A percentile compares a stretch with the other conserved stretches of the same genome.
These are phyloP conservation scores for Alternaria tenuissima DNA, from an alignment of 2,329 filamentous ascomycete species.

Conservation along the genomic window DNA sequence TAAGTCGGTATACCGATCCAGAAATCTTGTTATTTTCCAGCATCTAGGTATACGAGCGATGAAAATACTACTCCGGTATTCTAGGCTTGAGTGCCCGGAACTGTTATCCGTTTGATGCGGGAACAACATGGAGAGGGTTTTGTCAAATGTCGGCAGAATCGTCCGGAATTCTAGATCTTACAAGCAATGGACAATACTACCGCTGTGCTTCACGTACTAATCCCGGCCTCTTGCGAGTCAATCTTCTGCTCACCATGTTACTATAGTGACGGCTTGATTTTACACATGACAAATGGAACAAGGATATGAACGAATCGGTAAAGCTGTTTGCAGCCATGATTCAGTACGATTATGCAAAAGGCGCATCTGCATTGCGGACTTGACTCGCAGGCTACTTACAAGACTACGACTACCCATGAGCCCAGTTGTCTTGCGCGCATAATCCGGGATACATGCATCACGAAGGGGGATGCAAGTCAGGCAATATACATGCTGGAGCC, in stretches of 20 bases:
- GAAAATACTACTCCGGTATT: neutral
- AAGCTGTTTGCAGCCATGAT: slow-evolving; percentile 21
- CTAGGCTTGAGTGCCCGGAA: neutral
- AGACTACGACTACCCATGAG: neutral
- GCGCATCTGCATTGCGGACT: slow-evolving; percentile 22
- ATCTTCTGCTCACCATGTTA: slow-evolving; percentile 14
- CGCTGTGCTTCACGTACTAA: slow-evolving; percentile 12
- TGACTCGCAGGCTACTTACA: slow-evolving; percentile 2
- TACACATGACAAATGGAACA: slow-evolving; percentile 21
- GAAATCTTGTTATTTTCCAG: neutral
- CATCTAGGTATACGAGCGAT: neutral
- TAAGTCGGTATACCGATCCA: neutral
- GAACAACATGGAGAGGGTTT: neutral
- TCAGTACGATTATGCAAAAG: slow-evolving; percentile 9
- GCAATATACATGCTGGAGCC: slow-evolving; percentile 10
- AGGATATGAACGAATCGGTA: slow-evolving; percentile 16
- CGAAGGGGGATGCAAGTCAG: neutral
- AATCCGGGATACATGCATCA: slow-evolving; percentile 1
- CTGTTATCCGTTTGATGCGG: neutral
- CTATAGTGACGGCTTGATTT: slow-evolving; percentile 16
- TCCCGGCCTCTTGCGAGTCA: slow-evolving; percentile 10
- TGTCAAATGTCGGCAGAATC: neutral
- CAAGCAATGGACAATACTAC: slow-evolving; percentile 4
- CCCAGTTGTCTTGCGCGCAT: neutral
- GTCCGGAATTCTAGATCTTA: neutral